These are phyloP conservation scores for Camelina sativa DNA, from an alignment of 345 rosid species.

Conservation along the genomic window DNA sequence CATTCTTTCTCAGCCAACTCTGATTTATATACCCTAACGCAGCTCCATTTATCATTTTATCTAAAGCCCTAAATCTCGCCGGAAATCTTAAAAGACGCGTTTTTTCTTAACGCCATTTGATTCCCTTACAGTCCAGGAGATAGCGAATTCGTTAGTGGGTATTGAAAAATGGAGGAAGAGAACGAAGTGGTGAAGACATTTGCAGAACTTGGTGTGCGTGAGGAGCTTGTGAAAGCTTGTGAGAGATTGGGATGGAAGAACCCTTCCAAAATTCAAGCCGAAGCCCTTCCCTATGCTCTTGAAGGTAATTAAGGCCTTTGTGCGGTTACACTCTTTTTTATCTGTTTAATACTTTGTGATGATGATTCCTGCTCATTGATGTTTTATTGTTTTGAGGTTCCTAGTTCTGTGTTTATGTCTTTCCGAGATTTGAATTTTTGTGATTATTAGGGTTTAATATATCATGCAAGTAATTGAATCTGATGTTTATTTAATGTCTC, in stretches of 20 bases:
- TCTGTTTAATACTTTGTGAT: background rate
- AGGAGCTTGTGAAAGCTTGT: conserved; percentile 74
- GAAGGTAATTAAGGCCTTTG: conserved; percentile 50
- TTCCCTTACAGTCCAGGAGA: background rate
- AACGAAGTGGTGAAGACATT: conserved; percentile 69
- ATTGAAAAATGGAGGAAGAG: conserved; percentile 50
- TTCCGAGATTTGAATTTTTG: conserved; percentile 18
- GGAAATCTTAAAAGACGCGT: background rate
- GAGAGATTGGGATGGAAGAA: conserved; percentile 71
- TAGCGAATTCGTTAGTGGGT: conserved; percentile 4
- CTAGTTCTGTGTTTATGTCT: background rate
- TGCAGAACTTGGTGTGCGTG: conserved; percentile 71
- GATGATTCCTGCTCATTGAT: background rate
- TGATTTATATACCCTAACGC: background rate
- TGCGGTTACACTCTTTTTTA: too few relatives aligned
- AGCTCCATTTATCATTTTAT: background rate
- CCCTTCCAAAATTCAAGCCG: conserved; percentile 84
- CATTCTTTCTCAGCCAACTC: background rate
- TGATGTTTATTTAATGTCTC: background rate
- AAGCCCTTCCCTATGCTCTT: conserved; percentile 83
- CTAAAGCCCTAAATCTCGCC: conserved; percentile 19
- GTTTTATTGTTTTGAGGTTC: background rate
- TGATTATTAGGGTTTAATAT: background rate
- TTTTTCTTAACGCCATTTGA: background rate
- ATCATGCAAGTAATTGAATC: background rate